Conservation (phyloP, 2,329 filamentous ascomycete genomes). For the Pseudogymnoascus sp. region DNA sequence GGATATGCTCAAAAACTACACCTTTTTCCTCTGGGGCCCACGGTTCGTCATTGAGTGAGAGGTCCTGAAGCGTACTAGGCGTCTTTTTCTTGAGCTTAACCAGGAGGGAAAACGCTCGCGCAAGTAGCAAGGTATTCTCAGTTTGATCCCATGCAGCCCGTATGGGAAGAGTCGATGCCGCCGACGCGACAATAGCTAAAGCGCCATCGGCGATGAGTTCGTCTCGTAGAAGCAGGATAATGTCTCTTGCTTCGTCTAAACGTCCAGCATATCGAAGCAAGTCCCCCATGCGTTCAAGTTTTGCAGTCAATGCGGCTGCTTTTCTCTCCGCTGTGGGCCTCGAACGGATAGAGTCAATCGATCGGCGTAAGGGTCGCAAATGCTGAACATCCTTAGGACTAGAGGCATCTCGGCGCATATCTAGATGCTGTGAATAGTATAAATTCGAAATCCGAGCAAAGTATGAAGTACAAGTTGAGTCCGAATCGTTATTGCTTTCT, state of each 20-base stretch:
- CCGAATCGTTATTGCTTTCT: constrained; percentile 13
- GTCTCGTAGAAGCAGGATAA: constrained; percentile 53
- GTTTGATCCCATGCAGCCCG: constrained; percentile 45
- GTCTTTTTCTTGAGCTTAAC: constrained; percentile 50
- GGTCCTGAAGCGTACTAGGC: constrained; percentile 48
- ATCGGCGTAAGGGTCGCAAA: constrained; percentile 53
- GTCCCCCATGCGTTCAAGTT: constrained; percentile 61
- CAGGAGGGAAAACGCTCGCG: constrained; percentile 51
- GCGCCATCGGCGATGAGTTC: constrained; percentile 52
- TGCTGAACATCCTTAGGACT: constrained; percentile 37
- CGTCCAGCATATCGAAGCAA: constrained; percentile 47
- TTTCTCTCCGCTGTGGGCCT: constrained; percentile 48
- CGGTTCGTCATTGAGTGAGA: constrained; percentile 21
- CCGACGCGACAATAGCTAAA: constrained; percentile 44
- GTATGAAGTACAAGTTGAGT: constrained; percentile 37
- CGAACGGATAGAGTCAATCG: constrained; percentile 53
- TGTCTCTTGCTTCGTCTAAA: constrained; percentile 49
- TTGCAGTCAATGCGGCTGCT: constrained; percentile 52
- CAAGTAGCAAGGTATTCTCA: constrained; percentile 45
- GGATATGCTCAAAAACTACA: constrained; percentile 53
- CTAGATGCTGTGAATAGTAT: constrained; percentile 57
- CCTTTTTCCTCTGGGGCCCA: constrained; percentile 44
- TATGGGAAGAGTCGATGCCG: constrained; percentile 44
- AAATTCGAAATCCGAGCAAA: constrained; percentile 63
- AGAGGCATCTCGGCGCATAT: constrained; percentile 39